Percentiles rank a stretch among this genome's conserved stretches.
Conservation (phyloP, 208 protist genomes). For the Trypanosoma rangeli region DNA sequence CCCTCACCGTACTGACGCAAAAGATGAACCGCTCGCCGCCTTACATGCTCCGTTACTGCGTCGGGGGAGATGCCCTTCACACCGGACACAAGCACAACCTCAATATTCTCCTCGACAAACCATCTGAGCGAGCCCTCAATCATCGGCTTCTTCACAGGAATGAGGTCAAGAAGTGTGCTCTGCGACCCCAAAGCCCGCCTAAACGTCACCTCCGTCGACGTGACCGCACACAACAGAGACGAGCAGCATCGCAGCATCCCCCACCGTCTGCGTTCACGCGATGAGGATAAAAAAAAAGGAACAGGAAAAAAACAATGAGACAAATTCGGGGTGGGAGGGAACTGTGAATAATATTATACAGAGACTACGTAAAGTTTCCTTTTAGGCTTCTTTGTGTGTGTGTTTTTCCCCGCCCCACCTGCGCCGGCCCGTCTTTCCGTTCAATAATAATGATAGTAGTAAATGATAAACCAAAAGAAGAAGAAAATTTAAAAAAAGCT, state of each 20-base stretch:
- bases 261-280: background rate
- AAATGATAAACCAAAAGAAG: slow-evolving; percentile 1
- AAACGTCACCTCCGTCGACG: slow-evolving; percentile 16
- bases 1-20: slow-evolving; percentile 22
- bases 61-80: slow-evolving; percentile 23
- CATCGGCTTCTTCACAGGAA: slow-evolving; percentile 31
- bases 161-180: slow-evolving; percentile 24
- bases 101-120: slow-evolving; percentile 28
- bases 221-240: slow-evolving; percentile 10
- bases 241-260: slow-evolving; percentile 19
- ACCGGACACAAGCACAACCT: slow-evolving; percentile 30
- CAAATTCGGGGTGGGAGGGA: background rate
- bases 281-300: background rate
- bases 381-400: background rate
- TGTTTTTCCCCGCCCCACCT: background rate
- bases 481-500: background rate
- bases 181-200: slow-evolving; percentile 21
- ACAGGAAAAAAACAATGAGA: background rate
- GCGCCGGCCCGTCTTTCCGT: too few species aligned
- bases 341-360: background rate
- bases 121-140: slow-evolving; percentile 31
- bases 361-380: background rate
- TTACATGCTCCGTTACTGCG: slow-evolving; percentile 21
- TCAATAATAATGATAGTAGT: background rate
- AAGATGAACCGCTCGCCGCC: slow-evolving; percentile 12